Conservation (phyloP, 2,329 filamentous ascomycete species). For the Xylogone sp. region DNA sequence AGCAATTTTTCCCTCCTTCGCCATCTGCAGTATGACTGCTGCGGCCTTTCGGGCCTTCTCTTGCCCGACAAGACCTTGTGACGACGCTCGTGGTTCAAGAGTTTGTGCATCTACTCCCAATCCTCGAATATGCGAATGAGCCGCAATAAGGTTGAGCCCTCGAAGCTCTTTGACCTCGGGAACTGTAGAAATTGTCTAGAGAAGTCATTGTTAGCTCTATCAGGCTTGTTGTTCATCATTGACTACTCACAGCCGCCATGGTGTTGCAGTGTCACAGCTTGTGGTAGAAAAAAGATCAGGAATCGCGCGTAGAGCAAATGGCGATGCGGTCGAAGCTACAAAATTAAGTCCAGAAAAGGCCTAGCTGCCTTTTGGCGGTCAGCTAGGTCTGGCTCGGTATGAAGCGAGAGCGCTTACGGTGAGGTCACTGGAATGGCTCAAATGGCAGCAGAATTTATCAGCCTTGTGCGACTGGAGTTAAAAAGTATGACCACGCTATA, state of each 20-base stretch:
- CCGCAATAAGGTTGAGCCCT: slow-evolving; percentile 94
- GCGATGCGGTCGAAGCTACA: slow-evolving; percentile 1
- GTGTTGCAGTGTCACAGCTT: slow-evolving; percentile 1
- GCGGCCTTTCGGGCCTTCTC: slow-evolving; percentile 95
- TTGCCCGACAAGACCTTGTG: slow-evolving; percentile 93
- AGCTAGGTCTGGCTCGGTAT: not conserved
- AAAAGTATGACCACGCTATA: no score
- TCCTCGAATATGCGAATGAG: slow-evolving; percentile 96
- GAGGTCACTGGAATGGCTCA: no score
- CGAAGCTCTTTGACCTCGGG: slow-evolving; percentile 95
- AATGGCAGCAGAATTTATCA: no score
- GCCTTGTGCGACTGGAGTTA: no score
- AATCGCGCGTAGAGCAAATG: slow-evolving; percentile 1
- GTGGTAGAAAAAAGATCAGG: not conserved
- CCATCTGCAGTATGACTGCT: slow-evolving; percentile 96
- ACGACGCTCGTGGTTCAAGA: slow-evolving; percentile 77
- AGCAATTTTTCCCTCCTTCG: slow-evolving; percentile 97
- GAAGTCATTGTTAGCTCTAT: not conserved
- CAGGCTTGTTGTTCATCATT: slow-evolving; percentile 1
- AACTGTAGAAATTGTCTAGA: slow-evolving; percentile 70
- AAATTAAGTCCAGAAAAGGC: not conserved
- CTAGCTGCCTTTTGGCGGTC: not conserved
- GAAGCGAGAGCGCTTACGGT: not conserved
- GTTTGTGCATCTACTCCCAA: slow-evolving; percentile 91
- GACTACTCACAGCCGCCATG: not conserved